phyloP scores from a whole-genome alignment of 2,329 filamentous ascomycete species.

The Pseudomassariella vexata region DNA sequence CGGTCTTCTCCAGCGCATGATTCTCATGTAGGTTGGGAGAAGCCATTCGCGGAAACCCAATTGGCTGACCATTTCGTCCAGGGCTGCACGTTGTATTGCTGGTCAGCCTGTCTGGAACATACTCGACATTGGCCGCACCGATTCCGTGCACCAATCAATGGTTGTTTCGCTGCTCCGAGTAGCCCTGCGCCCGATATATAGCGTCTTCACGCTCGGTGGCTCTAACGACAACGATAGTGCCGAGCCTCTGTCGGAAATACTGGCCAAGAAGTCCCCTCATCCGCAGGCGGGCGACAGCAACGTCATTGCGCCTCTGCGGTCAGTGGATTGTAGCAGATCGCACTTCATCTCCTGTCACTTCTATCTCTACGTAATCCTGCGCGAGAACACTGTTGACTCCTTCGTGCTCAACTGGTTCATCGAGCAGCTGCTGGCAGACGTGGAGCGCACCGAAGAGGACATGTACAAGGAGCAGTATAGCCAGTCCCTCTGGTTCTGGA shows the following conservation, averaged over 20 bases:
- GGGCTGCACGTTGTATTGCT: conserved; percentile 34
- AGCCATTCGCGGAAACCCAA: no score
- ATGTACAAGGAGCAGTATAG: conserved; percentile 36
- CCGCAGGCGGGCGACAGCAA: conserved; percentile 13
- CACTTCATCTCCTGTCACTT: conserved; percentile 42
- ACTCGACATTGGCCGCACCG: conserved; percentile 29
- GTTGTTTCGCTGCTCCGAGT: conserved; percentile 38
- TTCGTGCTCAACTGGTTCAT: conserved; percentile 39
- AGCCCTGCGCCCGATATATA: conserved; percentile 33
- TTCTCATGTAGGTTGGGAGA: conserved; percentile 31
- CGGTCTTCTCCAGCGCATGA: conserved; percentile 35
- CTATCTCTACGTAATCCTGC: conserved; percentile 39
- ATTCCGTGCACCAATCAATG: conserved; percentile 37
- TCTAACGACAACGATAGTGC: conserved; percentile 15
- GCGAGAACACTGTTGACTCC: conserved; percentile 33
- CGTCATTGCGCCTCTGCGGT: conserved; percentile 12
- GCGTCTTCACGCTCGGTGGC: conserved; percentile 19
- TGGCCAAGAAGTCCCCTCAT: conserved; percentile 18
- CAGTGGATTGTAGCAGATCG: conserved; percentile 32
- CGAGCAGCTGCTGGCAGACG: conserved; percentile 38
- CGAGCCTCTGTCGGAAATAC: conserved; percentile 19
- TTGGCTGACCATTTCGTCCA: conserved; percentile 14
- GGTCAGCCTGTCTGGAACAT: conserved; percentile 31
- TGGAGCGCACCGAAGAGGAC: conserved; percentile 31
- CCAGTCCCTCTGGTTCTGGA: conserved; percentile 39